Base-by-base conservation (phyloP, 2,329 filamentous ascomycete genomes). In the Teratosphaeria nubilosa region DNA sequence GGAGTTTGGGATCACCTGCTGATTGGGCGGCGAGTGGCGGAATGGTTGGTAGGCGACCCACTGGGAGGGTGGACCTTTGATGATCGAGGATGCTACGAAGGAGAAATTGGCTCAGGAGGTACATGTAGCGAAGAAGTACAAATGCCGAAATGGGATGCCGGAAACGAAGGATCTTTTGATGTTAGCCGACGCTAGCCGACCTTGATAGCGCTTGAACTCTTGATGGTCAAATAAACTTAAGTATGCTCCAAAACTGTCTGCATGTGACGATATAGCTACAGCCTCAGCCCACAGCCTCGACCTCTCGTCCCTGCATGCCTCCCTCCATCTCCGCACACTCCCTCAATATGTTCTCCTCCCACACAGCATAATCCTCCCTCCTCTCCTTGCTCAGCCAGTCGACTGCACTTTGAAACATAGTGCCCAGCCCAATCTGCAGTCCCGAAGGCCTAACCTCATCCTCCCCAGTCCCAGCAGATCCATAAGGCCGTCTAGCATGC, bases 381-480 rank as follows among this genome's bases (percentile, higher is more conserved):
- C 82, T 83, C 60, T 79, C 76, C 54, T 86, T 82, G 62, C 84
- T 86, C 65, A 91, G 71, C 66, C 85, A 89, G 66, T 91, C 86
- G 66, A 88, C 85, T 53, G 81, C 80, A 62, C 86, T 84, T 70
- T 91, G 87, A 65, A 91, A 83, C 87, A 91, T 91, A 2, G 85
- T 87, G 1, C 76, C 77, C 16, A 79, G 60, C 71, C 72, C 83
- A 73, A 30, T 78, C 69, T 76, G 60, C 67, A 72, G 52, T 2
- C 70, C 71, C 24, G 70, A 66, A 22, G 65, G 57, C n/a, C 65
- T 65, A 6, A 61, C 30, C 1, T 64, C 61, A 16, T 68, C 65
- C 1, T 60, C 59, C 2, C 59, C 56, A 5, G 60, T 3, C 3
- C 7, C 13, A 7, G 51, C 7, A 30, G 24, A 31, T n/a, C 14